Evolutionary conservation across 805 yeast species (phyloP).

Genomic region (Myxozyma melibiosi): DNA sequence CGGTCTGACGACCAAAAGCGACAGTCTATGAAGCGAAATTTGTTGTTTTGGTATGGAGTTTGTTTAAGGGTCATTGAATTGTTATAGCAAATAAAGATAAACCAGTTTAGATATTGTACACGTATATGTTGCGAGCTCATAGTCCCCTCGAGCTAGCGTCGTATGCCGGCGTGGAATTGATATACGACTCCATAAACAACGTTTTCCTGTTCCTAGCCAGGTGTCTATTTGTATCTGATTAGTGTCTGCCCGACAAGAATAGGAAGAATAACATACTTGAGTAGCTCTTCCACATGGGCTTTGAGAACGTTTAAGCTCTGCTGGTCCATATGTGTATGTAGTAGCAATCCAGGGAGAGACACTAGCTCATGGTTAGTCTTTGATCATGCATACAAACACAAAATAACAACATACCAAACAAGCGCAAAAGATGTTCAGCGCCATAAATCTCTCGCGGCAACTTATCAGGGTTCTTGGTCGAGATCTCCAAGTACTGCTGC

Average conservation of each 20-base stretch:
- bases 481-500: conserved; percentile 63
- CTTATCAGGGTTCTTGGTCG: conserved; percentile 43
- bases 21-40: too few relatives aligned
- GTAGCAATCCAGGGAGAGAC: conserved; percentile 78
- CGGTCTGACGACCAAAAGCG: not conserved
- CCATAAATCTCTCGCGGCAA: conserved; percentile 64
- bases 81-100: too few relatives aligned
- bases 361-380: conserved; percentile 42
- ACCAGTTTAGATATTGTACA: conserved; percentile 5
- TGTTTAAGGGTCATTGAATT: not conserved
- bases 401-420: conserved; percentile 45
- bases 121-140: not conserved
- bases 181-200: conserved; percentile 49
- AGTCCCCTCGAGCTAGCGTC: conserved; percentile 54
- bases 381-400: too few relatives aligned
- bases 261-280: conserved; percentile 44
- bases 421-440: conserved; percentile 75
- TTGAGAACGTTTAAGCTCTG: conserved; percentile 62
- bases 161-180: conserved; percentile 54
- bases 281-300: conserved; percentile 56
- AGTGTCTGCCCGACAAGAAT: not conserved
- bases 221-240: conserved; percentile 17
- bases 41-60: not conserved
- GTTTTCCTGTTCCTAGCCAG: conserved; percentile 50
- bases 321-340: conserved; percentile 79